A percentile compares a stretch with the other conserved stretches of the same genome.
Evolutionary conservation across 345 rosid genomes (phyloP).

Genomic region (Mallotus nudiflorus): DNA sequence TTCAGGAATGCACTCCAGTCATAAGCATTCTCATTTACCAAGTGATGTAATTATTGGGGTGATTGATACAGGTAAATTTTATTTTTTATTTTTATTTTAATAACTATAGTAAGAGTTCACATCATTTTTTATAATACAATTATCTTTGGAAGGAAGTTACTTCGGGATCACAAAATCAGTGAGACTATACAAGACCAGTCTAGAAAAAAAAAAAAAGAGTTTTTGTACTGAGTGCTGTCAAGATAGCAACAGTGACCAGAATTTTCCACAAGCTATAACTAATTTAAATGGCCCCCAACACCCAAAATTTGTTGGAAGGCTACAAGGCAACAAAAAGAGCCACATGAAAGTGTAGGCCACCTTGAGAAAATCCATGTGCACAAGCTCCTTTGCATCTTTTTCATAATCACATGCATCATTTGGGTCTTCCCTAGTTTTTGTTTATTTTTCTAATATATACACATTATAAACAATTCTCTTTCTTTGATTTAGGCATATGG

Average conservation of each 20-base stretch:
- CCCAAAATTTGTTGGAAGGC: no score
- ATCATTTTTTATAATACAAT: no score
- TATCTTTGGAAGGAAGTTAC: no score
- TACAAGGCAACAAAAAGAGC: neutral
- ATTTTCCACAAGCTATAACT: no score
- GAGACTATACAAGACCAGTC: no score
- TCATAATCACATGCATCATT: neutral
- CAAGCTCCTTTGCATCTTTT: neutral
- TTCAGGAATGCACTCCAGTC: constrained; percentile 17
- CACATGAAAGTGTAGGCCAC: constrained; percentile 9
- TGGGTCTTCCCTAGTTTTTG: no score
- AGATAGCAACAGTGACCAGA: no score
- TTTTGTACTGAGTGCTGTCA: no score
- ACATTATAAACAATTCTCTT: neutral
- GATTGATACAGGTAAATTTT: constrained; percentile 49
- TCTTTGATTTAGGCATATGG: constrained; percentile 51
- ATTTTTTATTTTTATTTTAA: neutral
- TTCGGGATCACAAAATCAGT: no score
- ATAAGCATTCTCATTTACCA: constrained; percentile 20
- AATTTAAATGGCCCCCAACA: no score
- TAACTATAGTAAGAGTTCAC: no score
- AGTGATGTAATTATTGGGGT: constrained; percentile 62
- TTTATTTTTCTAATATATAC: neutral
- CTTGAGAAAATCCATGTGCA: constrained; percentile 9
- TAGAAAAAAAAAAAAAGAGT: no score